A percentile compares a stretch with the other conserved stretches of the same genome.
Conservation (phyloP, 2,329 filamentous ascomycete genomes). For the Colletotrichum acutatum region DNA sequence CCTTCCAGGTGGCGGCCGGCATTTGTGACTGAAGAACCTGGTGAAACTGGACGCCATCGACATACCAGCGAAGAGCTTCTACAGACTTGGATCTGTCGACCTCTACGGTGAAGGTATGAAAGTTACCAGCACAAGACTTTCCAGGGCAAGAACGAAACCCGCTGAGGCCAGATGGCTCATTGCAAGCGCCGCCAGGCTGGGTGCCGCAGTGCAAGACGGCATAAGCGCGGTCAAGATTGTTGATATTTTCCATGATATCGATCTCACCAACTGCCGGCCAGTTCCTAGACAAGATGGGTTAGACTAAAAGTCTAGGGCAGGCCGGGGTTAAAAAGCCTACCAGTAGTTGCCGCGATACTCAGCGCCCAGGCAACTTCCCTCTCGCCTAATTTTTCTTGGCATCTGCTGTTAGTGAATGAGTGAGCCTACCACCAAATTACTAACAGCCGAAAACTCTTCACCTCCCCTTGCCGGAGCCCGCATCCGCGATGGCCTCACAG, state of each 20-base stretch:
- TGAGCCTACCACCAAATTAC: too few species aligned
- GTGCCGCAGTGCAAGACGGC: constrained; percentile 64
- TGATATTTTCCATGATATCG: constrained; percentile 72
- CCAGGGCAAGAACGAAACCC: constrained; percentile 5
- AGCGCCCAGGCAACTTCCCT: too few species aligned
- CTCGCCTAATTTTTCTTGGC: too few species aligned
- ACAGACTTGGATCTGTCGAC: constrained; percentile 43
- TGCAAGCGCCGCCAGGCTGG: constrained; percentile 58
- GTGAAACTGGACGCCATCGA: constrained; percentile 57
- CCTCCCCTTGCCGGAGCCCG: too few species aligned
- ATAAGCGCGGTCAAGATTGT: constrained; percentile 64
- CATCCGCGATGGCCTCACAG: too few species aligned
- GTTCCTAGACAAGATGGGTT: constrained; percentile 51
- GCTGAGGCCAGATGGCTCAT: constrained; percentile 59
- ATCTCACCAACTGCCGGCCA: constrained; percentile 63
- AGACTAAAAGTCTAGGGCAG: constrained; percentile 59
- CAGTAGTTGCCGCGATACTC: constrained; percentile 49
- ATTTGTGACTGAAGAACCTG: constrained; percentile 48
- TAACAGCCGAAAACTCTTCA: too few species aligned
- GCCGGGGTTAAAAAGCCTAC: constrained; percentile 39
- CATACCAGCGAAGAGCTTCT: constrained; percentile 61
- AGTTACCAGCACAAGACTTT: constrained; percentile 9
- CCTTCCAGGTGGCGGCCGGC: constrained; percentile 43
- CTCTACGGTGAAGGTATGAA: constrained; percentile 45
- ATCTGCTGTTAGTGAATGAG: too few species aligned